These are phyloP conservation scores for Xylaria curta DNA, from an alignment of 495 filamentous ascomycete species.

Conservation along the genomic window DNA sequence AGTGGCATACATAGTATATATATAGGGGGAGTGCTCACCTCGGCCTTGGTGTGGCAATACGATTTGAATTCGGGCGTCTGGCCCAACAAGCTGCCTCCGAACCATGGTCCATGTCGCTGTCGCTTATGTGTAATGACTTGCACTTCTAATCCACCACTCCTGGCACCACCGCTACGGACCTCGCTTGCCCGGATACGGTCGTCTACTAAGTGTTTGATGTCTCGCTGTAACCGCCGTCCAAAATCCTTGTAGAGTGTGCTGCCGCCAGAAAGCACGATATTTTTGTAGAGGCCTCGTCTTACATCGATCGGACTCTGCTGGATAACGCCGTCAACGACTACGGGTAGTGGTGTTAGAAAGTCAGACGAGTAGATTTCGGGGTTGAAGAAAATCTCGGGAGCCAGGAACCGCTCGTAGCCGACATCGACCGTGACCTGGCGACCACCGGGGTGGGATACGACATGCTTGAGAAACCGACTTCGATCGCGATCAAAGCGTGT, in stretches of 20 bases:
- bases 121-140: constrained; percentile 96
- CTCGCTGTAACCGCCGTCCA: constrained; percentile 90
- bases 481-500: constrained; percentile 89
- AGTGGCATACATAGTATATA: constrained; percentile 4
- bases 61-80: constrained; percentile 99
- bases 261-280: constrained; percentile 96
- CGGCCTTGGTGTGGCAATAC: constrained; percentile 98
- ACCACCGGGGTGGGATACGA: constrained; percentile 85
- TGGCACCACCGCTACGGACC: constrained; percentile 87
- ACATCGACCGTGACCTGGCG: constrained; percentile 85
- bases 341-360: constrained; percentile 93
- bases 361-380: constrained; percentile 99
- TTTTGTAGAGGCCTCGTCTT: constrained; percentile 96
- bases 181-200: constrained; percentile 64
- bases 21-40: constrained; percentile 46
- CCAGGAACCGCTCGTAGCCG: constrained; percentile 97
- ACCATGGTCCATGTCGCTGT: constrained; percentile 98
- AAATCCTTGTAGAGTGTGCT: constrained; percentile 98
- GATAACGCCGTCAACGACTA: constrained; percentile 93
- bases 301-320: constrained; percentile 98
- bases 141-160: constrained; percentile 91
- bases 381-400: constrained; percentile 99
- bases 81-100: constrained; percentile 92
- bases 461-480: constrained; percentile 87
- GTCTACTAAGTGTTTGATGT: constrained; percentile 94